Evolutionary conservation across 768 basidiomycete species (phyloP).

Genomic region (Tubosaeta sp.): DNA sequence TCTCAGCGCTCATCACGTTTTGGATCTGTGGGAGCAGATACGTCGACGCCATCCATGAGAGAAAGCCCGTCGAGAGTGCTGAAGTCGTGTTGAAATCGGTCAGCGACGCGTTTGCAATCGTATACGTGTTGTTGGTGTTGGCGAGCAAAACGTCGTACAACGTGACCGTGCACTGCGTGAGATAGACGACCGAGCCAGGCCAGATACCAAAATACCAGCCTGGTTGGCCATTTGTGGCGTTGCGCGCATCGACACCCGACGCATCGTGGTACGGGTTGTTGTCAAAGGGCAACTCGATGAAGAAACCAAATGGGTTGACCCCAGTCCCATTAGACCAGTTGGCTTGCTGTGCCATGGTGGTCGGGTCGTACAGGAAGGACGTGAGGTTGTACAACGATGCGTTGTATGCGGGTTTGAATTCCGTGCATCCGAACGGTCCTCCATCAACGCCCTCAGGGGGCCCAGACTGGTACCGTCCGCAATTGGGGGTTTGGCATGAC

Average conservation of each 20-base stretch:
- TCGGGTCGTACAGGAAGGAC: conserved; percentile 3
- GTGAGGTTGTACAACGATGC: conserved; percentile 1
- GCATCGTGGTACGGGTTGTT: background rate
- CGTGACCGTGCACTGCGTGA: conserved; percentile 1
- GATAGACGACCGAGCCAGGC: background rate
- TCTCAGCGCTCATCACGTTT: background rate
- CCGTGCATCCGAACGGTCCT: background rate
- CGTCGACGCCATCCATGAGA: conserved; percentile 1
- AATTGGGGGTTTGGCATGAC: background rate
- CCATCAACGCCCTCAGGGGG: background rate
- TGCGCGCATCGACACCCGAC: background rate
- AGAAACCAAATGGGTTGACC: conserved; percentile 1
- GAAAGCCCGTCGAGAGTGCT: background rate
- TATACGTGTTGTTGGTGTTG: background rate
- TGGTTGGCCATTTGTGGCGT: background rate
- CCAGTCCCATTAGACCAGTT: conserved; percentile 2
- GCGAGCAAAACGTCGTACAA: background rate
- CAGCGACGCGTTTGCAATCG: background rate
- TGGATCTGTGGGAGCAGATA: conserved; percentile 2
- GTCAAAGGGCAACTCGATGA: background rate
- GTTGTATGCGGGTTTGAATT: conserved; percentile 1
- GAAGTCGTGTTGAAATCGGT: conserved; percentile 3
- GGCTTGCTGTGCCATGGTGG: background rate
- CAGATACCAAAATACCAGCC: background rate
- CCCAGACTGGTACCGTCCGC: background rate